Percentiles rank a stretch among this genome's conserved stretches.
Conservation (phyloP, 2,329 filamentous ascomycete genomes). For the Beauveria bassiana region DNA sequence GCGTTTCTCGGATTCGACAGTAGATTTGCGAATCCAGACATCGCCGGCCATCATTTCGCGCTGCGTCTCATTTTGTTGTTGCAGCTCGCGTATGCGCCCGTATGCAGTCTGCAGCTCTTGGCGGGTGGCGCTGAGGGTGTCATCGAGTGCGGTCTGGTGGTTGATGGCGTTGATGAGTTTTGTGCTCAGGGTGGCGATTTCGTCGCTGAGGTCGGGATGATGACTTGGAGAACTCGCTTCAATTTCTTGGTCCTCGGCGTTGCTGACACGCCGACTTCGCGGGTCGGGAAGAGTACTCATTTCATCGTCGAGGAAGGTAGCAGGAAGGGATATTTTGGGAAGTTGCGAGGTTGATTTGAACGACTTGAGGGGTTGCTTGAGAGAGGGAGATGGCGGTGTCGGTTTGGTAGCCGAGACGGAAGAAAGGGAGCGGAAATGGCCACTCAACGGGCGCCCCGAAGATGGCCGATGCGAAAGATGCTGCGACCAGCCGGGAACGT, state of each 20-base stretch:
- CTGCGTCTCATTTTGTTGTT: slow-evolving; percentile 57
- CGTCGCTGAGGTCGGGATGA: slow-evolving; percentile 53
- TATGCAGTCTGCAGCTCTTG: slow-evolving; percentile 73
- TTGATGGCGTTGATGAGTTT: slow-evolving; percentile 98
- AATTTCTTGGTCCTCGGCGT: slow-evolving; percentile 23
- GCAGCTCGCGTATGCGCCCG: slow-evolving; percentile 59
- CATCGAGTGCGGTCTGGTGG: slow-evolving; percentile 85
- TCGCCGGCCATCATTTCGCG: slow-evolving; percentile 67
- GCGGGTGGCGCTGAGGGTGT: slow-evolving; percentile 72
- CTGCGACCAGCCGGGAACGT: slow-evolving; percentile 46
- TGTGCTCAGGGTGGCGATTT: slow-evolving; percentile 84
- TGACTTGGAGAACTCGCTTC: slow-evolving; percentile 22
- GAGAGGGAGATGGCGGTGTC: slow-evolving; percentile 19
- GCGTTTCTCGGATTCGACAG: slow-evolving; percentile 65
- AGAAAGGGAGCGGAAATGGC: slow-evolving; percentile 47
- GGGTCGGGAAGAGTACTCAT: slow-evolving; percentile 65
- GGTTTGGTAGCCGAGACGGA: slow-evolving; percentile 37
- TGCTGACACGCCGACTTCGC: slow-evolving; percentile 44
- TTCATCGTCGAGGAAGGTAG: slow-evolving; percentile 46
- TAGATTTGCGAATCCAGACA: slow-evolving; percentile 65
- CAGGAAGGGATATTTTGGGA: slow-evolving; percentile 29
- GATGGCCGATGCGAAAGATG: slow-evolving; percentile 26
- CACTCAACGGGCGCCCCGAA: slow-evolving; percentile 28
- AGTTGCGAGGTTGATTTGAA: slow-evolving; percentile 27
- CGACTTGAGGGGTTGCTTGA: slow-evolving; percentile 31